Conservation (phyloP, 2,329 filamentous ascomycete genomes). For the Herpomyces periplanetae region DNA sequence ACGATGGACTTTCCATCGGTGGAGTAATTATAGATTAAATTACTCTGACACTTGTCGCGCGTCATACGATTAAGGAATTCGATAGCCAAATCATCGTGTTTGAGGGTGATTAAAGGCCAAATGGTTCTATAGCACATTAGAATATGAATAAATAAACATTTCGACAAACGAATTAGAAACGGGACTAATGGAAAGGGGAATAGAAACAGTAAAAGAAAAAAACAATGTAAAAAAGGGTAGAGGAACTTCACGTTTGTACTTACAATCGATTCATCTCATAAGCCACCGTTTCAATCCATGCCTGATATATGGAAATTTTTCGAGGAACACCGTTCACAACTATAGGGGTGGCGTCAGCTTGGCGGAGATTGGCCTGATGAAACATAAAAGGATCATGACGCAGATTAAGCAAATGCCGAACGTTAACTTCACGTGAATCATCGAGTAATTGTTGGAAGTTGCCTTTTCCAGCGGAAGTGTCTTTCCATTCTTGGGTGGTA, state of each 20-base stretch:
- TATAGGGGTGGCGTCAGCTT: constrained; percentile 10
- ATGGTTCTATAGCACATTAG: constrained; percentile 5
- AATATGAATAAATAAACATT: constrained; percentile 1
- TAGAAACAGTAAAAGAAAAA: too few relatives aligned
- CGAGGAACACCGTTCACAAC: constrained; percentile 12
- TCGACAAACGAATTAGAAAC: too few relatives aligned
- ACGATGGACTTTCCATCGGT: constrained; percentile 10
- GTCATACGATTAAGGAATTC: constrained; percentile 14
- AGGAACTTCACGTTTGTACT: too few relatives aligned
- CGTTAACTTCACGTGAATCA: constrained; percentile 13
- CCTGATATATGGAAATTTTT: constrained; percentile 14
- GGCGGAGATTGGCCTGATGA: constrained; percentile 17
- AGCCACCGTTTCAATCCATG: constrained; percentile 15
- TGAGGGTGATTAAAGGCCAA: constrained; percentile 16
- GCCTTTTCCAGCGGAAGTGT: constrained; percentile 16
- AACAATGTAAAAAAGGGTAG: too few relatives aligned
- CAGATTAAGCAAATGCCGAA: constrained; percentile 16
- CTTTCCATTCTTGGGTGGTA: constrained; percentile 18
- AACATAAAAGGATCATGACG: constrained; percentile 19
- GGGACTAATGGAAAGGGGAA: too few relatives aligned
- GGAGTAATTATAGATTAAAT: constrained; percentile 10
- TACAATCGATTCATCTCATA: constrained; percentile 14
- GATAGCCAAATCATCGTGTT: constrained; percentile 14
- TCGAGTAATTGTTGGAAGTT: constrained; percentile 13
- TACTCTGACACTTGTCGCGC: constrained; percentile 14